Base-by-base conservation (phyloP, 164 flowering plant genomes). In the Vitis rotundifolia region DNA sequence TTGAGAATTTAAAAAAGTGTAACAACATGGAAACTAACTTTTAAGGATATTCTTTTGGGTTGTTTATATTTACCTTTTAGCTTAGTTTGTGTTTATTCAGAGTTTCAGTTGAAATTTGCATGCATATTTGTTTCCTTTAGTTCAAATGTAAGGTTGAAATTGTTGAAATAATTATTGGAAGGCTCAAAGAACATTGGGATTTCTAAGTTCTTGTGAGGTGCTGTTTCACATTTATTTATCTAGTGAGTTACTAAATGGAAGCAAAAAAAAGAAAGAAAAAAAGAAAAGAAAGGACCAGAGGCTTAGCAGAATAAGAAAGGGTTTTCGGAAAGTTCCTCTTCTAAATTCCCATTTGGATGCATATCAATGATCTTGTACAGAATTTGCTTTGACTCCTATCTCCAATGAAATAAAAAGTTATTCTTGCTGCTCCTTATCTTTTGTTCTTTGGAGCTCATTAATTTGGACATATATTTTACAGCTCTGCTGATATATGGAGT, bases 401-500 rank as follows among this genome's bases (percentile, higher is more conserved):
- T 37, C 7, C 44, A 37, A 6, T 37, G 44, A 19, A 57, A 57
- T 3, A 16, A n/a, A 49, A 10, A 16, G 1, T 63, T 63, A 18
- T 16, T n/a, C 11, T 49, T 9, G 11, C 18, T 52, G 18, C 50
- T 5, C 7, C 18, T 5, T 15, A 2, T 14, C 11, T 66, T 11
- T 19, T 67, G 18, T 37, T 61, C 26, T 66, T 29, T 9, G 68
- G 37, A 68, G 59, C 67, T 75, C 31, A 65, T 28, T 56, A 9
- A 14, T 59, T 72, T 68, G 54, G 22, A 29, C 5, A n/a, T 72
- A 49, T 18, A 67, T 75, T 68, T 59, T 68, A 6, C 72, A 93
- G 98, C 77, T 89, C 98, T 76, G 99, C 98, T 72, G 99, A 96
- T 76, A 91, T 96, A 76, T 96, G 99, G 99, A 96, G 99, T 79